These are phyloP conservation scores for Cephaloascus fragrans DNA, from an alignment of 805 yeast genomes.

Conservation along the genomic window DNA sequence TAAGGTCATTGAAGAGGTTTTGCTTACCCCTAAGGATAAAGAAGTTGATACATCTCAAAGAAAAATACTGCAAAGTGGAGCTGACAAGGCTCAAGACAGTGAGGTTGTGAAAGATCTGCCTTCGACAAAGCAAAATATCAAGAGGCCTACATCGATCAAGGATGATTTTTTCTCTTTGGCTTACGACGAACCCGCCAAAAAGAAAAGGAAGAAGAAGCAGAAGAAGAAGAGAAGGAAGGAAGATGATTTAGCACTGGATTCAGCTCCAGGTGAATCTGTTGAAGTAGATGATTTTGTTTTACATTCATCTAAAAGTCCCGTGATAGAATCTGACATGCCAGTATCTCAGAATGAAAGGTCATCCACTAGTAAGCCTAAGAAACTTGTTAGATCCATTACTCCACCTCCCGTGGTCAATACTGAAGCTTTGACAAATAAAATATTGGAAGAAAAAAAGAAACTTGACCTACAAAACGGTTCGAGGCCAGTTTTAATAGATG, in stretches of 20 bases:
- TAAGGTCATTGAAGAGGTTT: background rate
- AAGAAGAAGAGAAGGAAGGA: slow-evolving; percentile 2
- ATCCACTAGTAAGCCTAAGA: slow-evolving; percentile 1
- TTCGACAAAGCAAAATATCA: background rate
- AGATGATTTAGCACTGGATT: background rate
- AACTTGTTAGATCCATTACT: slow-evolving; percentile 2
- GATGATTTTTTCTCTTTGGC: slow-evolving; percentile 22
- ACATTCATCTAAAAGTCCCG: background rate
- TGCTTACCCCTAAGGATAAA: background rate
- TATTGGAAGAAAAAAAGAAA: background rate
- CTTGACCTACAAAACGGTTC: background rate
- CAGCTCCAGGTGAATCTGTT: background rate
- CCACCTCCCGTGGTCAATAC: slow-evolving; percentile 5
- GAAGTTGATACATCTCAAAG: background rate
- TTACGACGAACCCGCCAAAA: slow-evolving; percentile 2
- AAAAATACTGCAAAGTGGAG: too few species aligned
- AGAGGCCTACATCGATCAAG: slow-evolving; percentile 2
- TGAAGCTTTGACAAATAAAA: background rate
- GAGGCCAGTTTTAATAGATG: slow-evolving; percentile 1
- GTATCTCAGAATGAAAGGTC: background rate
- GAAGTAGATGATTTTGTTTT: background rate
- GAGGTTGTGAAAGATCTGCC: background rate
- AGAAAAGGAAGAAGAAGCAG: slow-evolving; percentile 9
- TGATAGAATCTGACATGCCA: too few species aligned
- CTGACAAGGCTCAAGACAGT: too few species aligned